Evolutionary conservation across 768 basidiomycete species (phyloP).

Genomic region (Boletus patriciae): DNA sequence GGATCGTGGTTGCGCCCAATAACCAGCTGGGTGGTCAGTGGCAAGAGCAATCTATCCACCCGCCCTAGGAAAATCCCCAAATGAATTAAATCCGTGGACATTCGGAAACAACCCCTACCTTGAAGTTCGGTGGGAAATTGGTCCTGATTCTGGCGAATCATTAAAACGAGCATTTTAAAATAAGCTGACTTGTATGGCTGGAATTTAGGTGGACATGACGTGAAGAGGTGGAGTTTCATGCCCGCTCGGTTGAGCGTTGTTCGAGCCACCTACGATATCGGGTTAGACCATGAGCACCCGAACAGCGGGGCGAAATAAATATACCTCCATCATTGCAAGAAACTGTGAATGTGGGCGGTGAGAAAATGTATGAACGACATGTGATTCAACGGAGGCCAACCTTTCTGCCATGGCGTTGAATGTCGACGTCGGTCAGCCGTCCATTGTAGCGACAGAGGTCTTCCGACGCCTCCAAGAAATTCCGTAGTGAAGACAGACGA

Average conservation of each 20-base stretch:
- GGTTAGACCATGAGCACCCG: background rate
- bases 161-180: conserved; percentile 46
- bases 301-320: conserved; percentile 11
- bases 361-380: conserved; percentile 2
- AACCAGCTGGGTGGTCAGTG: conserved; percentile 32
- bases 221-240: conserved; percentile 46
- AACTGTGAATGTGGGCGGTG: conserved; percentile 36
- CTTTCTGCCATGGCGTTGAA: conserved; percentile 30
- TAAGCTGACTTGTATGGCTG: conserved; percentile 48
- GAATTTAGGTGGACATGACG: conserved; percentile 41
- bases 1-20: conserved; percentile 32
- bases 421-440: conserved; percentile 18
- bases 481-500: conserved; percentile 31
- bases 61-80: conserved; percentile 23
- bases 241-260: conserved; percentile 45
- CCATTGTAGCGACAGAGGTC: conserved; percentile 23
- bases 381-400: conserved; percentile 6
- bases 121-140: conserved; percentile 28
- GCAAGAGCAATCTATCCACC: conserved; percentile 34
- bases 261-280: conserved; percentile 42
- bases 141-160: conserved; percentile 36
- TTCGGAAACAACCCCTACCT: conserved; percentile 18
- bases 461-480: conserved; percentile 31
- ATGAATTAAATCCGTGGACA: conserved; percentile 4
- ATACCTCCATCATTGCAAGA: conserved; percentile 53